A percentile compares a stretch with the other conserved stretches of the same genome.
phyloP scores from a whole-genome alignment of 202 grass and related monocot genomes.

The Panicum virgatum region DNA sequence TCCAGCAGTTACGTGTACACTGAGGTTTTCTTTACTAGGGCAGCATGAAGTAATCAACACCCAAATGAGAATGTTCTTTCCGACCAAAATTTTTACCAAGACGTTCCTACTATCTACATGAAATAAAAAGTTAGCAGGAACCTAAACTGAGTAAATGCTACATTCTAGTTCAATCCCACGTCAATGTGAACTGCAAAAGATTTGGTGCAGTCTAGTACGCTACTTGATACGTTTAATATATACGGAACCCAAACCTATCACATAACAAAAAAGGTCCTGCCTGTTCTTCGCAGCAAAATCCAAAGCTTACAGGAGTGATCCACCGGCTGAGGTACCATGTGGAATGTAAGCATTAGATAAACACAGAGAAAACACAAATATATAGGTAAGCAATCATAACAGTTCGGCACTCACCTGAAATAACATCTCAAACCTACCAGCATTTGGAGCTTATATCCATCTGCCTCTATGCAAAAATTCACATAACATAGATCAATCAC shows the following conservation, averaged over 20 bases:
- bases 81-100: neutral
- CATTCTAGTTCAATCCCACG: neutral
- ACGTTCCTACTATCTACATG: neutral
- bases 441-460: constrained; percentile 90
- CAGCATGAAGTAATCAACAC: neutral
- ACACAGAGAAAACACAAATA: constrained; percentile 12
- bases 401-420: constrained; percentile 93
- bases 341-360: constrained; percentile 59
- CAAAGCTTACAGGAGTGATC: constrained; percentile 53
- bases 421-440: constrained; percentile 96
- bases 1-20: neutral
- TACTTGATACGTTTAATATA: neutral
- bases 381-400: constrained; percentile 34
- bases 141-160: neutral
- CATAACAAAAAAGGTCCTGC: constrained; percentile 18
- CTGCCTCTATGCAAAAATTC: constrained; percentile 93
- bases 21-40: neutral
- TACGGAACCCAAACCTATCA: constrained; percentile 23
- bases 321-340: constrained; percentile 61
- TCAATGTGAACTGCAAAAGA: neutral
- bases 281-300: constrained; percentile 52
- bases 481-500: constrained; percentile 74
- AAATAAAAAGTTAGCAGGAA: neutral
- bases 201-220: neutral
- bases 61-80: neutral